Base-by-base conservation (phyloP, 345 rosid species). In the Acer campestre region DNA sequence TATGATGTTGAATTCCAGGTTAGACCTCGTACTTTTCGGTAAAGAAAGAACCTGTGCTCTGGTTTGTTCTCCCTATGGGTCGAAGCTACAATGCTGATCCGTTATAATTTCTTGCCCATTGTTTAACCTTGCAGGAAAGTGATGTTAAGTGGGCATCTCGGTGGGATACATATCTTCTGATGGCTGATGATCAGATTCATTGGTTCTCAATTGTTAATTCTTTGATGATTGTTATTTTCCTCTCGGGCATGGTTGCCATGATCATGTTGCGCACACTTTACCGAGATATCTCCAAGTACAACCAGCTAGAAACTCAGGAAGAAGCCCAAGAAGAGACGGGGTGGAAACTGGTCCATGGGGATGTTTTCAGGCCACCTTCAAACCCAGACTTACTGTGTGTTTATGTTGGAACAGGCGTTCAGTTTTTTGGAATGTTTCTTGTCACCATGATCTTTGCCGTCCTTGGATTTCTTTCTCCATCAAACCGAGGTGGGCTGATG, bases 241-340 rank as follows among this genome's bases (percentile, higher is more conserved):
- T 95, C 61, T 93, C 98, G 0, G 98, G 98, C 13, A 95, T 95
- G 98, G 92, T 95, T 81, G 98, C 98, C 49, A 95, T 95, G 98
- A 95, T 93, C 75, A 95, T 95, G 98, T 70, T 95, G 73, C 86
- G 98, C 62, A 95, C 97, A 4, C 98, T 95, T 61, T 93, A 90
- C 79, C 88, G 95, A 17, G 98, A 95, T 78, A 93, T 95, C 56
- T 93, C 98, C 66, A 93, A 88, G 86, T 95, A 95, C 87, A 95
- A 95, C 85, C 95, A 95, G 78, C 84, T 95, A 58, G 98, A 95
- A 88, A 92, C 92, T 76, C 98, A 95, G 71, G 98, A 95, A 84
- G 98, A 93, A 77, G 94, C 97, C 55, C 92, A 87, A 75, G 98
- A 93, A 85, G 98, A 93, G 85, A 93, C 98, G 0, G 98, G 98